A percentile compares a stretch with the other conserved stretches of the same genome.
These are phyloP conservation scores for Neurospora sp. DNA, from an alignment of 495 filamentous ascomycete species.

Conservation along the genomic window DNA sequence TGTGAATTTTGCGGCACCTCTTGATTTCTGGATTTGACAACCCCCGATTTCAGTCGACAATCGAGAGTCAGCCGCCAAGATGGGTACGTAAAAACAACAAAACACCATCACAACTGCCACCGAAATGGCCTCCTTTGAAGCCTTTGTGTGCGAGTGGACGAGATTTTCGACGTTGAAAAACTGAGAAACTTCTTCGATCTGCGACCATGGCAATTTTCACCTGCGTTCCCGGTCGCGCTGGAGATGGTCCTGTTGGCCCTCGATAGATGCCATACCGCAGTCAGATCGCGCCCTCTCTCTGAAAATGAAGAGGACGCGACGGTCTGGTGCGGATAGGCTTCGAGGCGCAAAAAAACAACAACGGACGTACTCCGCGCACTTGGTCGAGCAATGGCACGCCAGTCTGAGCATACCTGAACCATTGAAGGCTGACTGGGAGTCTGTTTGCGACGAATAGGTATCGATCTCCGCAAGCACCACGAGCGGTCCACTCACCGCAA, in stretches of 20 bases:
- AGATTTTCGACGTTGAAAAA: conserved; percentile 8
- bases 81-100: conserved; percentile 35
- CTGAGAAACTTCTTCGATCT: conserved; percentile 20
- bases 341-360: conserved; percentile 1
- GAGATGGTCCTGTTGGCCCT: not conserved
- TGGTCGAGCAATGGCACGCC: conserved; percentile 15
- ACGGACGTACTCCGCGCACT: conserved; percentile 17
- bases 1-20: conserved; percentile 11
- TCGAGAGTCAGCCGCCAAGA: conserved; percentile 35
- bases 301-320: not conserved
- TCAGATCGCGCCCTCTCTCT: conserved; percentile 2
- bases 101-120: conserved; percentile 2
- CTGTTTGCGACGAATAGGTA: conserved; percentile 41
- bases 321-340: not conserved
- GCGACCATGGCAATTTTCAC: conserved; percentile 27
- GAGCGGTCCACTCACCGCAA: conserved; percentile 79
- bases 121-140: conserved; percentile 17
- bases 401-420: conserved; percentile 38
- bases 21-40: conserved; percentile 17
- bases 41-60: conserved; percentile 29
- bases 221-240: not conserved
- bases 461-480: conserved; percentile 73
- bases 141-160: conserved; percentile 38
- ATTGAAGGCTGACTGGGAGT: conserved; percentile 42
- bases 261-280: not conserved